Percentiles rank a stretch among this genome's conserved stretches.
phyloP scores from a whole-genome alignment of 306 rosid species.

The Prunus padus region DNA sequence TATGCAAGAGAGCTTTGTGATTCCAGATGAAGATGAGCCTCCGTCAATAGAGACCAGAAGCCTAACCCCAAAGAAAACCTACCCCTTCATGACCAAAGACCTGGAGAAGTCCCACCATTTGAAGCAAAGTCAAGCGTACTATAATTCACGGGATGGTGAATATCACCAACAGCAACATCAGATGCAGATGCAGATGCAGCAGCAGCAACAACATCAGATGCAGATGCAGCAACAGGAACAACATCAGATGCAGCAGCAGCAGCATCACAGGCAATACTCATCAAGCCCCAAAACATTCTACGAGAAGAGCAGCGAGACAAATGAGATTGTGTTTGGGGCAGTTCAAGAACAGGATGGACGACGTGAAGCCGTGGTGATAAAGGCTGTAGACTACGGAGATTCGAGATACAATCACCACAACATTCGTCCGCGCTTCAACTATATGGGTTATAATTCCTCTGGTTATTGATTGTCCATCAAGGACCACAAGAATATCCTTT shows the following conservation, averaged over 20 bases:
- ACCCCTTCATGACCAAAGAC: constrained; percentile 66
- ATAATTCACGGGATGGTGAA: constrained; percentile 58
- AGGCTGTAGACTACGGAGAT: constrained; percentile 87
- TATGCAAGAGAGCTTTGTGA: constrained; percentile 86
- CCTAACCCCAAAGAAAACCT: constrained; percentile 44
- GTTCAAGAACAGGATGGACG: constrained; percentile 90
- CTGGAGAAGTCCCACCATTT: constrained; percentile 53
- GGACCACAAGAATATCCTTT: constrained; percentile 6
- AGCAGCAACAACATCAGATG: constrained; percentile 15
- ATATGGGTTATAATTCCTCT: constrained; percentile 54
- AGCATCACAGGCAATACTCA: constrained; percentile 62
- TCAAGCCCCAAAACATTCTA: constrained; percentile 60
- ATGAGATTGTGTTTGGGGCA: constrained; percentile 94
- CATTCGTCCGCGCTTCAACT: constrained; percentile 66
- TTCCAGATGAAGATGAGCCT: constrained; percentile 88
- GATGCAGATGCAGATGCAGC: constrained; percentile 27
- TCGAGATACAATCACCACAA: constrained; percentile 65
- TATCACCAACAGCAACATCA: constrained; percentile 46
- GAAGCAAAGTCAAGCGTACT: constrained; percentile 50
- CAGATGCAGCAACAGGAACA: constrained; percentile 52
- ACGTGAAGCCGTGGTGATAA: constrained; percentile 82
- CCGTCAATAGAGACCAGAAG: constrained; percentile 69
- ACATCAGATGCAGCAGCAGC: constrained; percentile 51
- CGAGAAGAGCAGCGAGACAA: constrained; percentile 74
- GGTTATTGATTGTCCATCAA: constrained; percentile 44